Base-by-base conservation (phyloP, 2,329 filamentous ascomycete genomes). In the Meredithiella fracta region DNA sequence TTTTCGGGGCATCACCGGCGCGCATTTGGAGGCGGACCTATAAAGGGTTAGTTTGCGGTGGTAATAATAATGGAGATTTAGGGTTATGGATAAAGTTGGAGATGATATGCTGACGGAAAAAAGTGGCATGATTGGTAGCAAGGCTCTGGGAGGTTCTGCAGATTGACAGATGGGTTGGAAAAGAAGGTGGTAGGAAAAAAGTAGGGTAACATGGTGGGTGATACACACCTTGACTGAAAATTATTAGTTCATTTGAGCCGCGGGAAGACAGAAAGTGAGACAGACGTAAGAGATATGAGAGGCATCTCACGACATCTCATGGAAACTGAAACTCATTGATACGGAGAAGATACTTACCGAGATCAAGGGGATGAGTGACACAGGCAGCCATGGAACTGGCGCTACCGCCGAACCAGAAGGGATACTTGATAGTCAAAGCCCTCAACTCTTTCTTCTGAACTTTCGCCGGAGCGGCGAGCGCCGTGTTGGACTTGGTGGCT, bases 351-450 rank as follows among this genome's bases (percentile, higher is more conserved):
- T 59, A 73, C 83, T 68, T 77, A 94, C 88, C 80, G 61, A 96
- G 75, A 77, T 96, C 90, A 65, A 97, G 74, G 52, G 91, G 91
- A 75, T 97, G 91, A 29, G 91, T 97, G 51, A 95, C 86, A 62
- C 82, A 83, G 47, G 91, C 90, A 38, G 91, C 91, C 74, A 92
- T 83, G 67, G 87, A 94, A 65, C 86, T 92, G 53, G 91, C 89
- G 67, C 87, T 95, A 56, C 92, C 92, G 61, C 92, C 92, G 68
- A 98, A 97, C 92, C 91, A 97, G 70, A 91, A 91, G 8, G 86
- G 86, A 70, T 91, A 91, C 59, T 71, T 70, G 44, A 77, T 66
- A 1, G 70, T 70, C 38, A 77, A 66, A 1, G 70, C 64, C 60
- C 71, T 58, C 37, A 40, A 31, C 11, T 58, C 57, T 23, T 58